phyloP scores from a whole-genome alignment of 179 eudicot genomes.

The Camellia oleifera region DNA sequence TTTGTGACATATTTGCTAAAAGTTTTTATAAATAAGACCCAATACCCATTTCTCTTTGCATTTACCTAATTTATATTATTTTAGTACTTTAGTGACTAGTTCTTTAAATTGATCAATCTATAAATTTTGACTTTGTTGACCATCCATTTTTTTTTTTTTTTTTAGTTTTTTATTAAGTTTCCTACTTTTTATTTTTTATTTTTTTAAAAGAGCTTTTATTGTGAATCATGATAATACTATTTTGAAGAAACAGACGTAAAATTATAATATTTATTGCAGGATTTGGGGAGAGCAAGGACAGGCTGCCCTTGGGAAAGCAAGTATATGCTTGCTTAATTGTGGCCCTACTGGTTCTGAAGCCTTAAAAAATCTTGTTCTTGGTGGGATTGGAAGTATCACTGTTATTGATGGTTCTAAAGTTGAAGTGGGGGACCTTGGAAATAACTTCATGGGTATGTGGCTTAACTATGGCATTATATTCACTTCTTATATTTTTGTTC shows the following conservation, averaged over 20 bases:
- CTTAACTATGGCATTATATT: constrained; percentile 15
- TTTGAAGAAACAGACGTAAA: not conserved
- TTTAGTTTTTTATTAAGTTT: no score
- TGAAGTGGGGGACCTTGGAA: constrained; percentile 87
- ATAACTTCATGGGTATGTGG: constrained; percentile 80
- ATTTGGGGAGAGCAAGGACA: constrained; percentile 99
- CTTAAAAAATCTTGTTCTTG: constrained; percentile 88
- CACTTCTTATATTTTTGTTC: not conserved
- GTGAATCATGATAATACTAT: not conserved
- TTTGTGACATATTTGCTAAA: no score
- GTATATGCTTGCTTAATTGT: constrained; percentile 89
- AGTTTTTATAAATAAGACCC: not conserved
- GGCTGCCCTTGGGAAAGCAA: constrained; percentile 87
- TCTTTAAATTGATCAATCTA: not conserved
- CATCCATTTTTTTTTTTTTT: not conserved
- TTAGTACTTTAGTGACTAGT: not conserved
- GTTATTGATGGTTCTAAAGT: constrained; percentile 89
- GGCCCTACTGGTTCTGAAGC: constrained; percentile 97
- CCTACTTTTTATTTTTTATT: not conserved
- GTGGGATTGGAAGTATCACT: constrained; percentile 91
- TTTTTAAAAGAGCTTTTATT: not conserved
- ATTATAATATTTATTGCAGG: constrained; percentile 34
- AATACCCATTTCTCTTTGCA: not conserved
- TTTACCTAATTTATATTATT: not conserved
- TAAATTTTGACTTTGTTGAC: not conserved